Evolutionary conservation across 2,329 filamentous ascomycete genomes (phyloP).

Genomic region (Fusarium multiceps): DNA sequence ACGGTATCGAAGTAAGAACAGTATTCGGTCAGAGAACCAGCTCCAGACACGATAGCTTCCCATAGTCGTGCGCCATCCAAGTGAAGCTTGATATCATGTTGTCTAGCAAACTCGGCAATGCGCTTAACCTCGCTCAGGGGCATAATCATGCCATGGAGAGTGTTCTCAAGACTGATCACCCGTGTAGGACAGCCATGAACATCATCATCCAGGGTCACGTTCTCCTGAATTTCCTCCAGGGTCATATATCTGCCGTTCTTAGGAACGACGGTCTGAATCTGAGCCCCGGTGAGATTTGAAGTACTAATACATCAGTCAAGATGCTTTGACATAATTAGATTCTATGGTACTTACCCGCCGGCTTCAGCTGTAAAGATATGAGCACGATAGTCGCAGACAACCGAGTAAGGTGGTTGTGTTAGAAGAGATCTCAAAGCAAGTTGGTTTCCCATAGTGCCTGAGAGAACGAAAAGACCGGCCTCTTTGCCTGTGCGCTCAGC

Average conservation of each 20-base stretch:
- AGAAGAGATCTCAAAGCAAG: conserved; percentile 83
- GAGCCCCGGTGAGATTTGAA: conserved; percentile 76
- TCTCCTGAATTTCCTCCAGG: conserved; percentile 77
- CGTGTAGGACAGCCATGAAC: conserved; percentile 83
- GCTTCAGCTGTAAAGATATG: conserved; percentile 80
- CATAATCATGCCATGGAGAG: conserved; percentile 81
- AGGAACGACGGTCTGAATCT: conserved; percentile 74
- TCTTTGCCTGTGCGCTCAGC: conserved; percentile 80
- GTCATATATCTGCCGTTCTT: conserved; percentile 79
- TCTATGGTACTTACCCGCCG: conserved; percentile 60
- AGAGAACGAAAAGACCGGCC: conserved; percentile 82
- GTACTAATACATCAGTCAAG: conserved; percentile 60
- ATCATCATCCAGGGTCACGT: conserved; percentile 73
- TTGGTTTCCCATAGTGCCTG: conserved; percentile 96
- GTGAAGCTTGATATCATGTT: conserved; percentile 75
- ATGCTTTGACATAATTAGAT: fast-evolving
- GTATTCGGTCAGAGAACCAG: conserved; percentile 74
- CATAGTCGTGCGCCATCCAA: conserved; percentile 84
- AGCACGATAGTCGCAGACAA: conserved; percentile 81
- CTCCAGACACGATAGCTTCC: conserved; percentile 80
- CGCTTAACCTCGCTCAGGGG: conserved; percentile 76
- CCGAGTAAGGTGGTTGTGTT: conserved; percentile 79
- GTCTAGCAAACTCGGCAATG: conserved; percentile 76
- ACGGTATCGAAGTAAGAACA: conserved; percentile 78
- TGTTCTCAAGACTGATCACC: conserved; percentile 88